Base-by-base conservation (phyloP, 129 eudicot genomes). In the Silybum marianum region DNA sequence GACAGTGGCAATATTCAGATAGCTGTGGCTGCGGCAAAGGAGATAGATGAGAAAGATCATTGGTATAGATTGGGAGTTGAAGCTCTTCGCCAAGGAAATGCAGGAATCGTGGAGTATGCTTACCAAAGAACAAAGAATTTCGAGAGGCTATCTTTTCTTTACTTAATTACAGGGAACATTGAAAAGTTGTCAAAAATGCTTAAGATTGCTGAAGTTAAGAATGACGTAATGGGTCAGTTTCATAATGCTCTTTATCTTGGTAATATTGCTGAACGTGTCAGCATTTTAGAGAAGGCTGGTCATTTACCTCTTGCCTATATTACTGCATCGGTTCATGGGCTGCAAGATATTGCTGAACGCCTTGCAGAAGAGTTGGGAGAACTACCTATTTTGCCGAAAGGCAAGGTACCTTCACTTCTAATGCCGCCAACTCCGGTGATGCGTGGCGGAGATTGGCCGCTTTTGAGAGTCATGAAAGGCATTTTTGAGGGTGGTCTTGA, bases 361-460 rank as follows among this genome's bases (percentile, higher is more conserved):
- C 81, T 87, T 73, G 83, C 88, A 9, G 77, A 66, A 5, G 51
- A 87, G 58, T 80, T 87, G 76, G 88, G 84, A 7, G 86, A 81
- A n/a, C 23, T 84, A 69, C 90, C 90, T 39, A 7, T 81, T 9
- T 74, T 87, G 76, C 90, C 90, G 1, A 66, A 77, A 73, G 86
- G 88, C 16, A 84, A 78, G 44, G 81, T 77, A 32, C 83, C 91
- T 23, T 85, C 93, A 63, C 89, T 87, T 42, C 65, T 90, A 78
- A 78, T 82, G 39, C 93, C 93, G 0, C 93, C 93, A 39, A 46
- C 79, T 23, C 90, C 93, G 0, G 81, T 87, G 9, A 58, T 85
- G 54, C 82, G 80, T 63, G 88, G 86, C 9, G 91, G 91, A 73
- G 93, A 90, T 83, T 90, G 93, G 93, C 93, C 93, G 11, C 78